Evolutionary conservation across 2,329 filamentous ascomycete genomes (phyloP).

Genomic region (Penicillium sp.): DNA sequence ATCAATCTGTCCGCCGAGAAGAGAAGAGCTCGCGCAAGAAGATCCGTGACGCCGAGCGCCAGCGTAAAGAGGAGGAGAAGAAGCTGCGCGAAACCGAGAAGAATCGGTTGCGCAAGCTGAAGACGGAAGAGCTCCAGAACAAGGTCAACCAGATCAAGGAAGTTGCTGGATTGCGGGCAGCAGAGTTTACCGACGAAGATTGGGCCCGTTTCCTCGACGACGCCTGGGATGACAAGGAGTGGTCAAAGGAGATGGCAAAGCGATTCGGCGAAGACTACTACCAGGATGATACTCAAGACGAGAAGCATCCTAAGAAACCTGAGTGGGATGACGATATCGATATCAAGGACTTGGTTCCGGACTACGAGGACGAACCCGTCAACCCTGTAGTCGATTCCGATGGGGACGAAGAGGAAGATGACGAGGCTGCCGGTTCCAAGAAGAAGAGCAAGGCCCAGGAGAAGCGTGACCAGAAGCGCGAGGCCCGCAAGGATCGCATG

Average conservation of each 20-base stretch:
- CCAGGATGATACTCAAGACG: slow-evolving; percentile 47
- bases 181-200: slow-evolving; percentile 66
- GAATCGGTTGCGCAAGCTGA: slow-evolving; percentile 76
- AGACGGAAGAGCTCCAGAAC: slow-evolving; percentile 82
- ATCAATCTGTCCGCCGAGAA: slow-evolving; percentile 80
- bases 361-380: slow-evolving; percentile 73
- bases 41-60: slow-evolving; percentile 70
- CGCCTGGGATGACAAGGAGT: slow-evolving; percentile 81
- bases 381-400: slow-evolving; percentile 54
- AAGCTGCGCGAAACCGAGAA: slow-evolving; percentile 72
- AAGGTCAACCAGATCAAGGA: slow-evolving; percentile 86
- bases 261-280: slow-evolving; percentile 92
- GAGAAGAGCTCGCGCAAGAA: slow-evolving; percentile 72
- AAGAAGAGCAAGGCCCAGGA: slow-evolving; percentile 48
- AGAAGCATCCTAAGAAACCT: slow-evolving; percentile 69
- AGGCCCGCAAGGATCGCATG: slow-evolving; percentile 72
- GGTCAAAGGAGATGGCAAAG: slow-evolving; percentile 85
- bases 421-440: slow-evolving; percentile 45
- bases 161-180: slow-evolving; percentile 72
- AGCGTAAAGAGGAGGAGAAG: slow-evolving; percentile 74
- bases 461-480: slow-evolving; percentile 59
- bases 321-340: slow-evolving; percentile 97
- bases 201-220: slow-evolving; percentile 82
- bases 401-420: slow-evolving; percentile 44
- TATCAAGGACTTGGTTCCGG: slow-evolving; percentile 84